Conservation (phyloP, 768 basidiomycete genomes). For the Agaricus bisporus region DNA sequence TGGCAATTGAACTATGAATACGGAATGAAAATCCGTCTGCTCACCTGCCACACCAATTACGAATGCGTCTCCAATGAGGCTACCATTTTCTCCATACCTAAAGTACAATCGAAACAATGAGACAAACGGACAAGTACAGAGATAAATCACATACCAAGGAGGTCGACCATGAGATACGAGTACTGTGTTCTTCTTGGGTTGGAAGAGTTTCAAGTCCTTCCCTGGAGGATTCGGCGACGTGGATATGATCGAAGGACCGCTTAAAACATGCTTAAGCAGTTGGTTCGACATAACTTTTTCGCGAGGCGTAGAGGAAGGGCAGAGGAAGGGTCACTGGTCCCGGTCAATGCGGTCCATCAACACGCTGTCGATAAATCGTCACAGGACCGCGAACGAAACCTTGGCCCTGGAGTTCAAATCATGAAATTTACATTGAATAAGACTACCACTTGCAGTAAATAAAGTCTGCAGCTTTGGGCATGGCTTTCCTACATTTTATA, state of each 20-base stretch:
- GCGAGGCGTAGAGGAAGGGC: background rate
- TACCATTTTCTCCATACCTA: constrained; percentile 78
- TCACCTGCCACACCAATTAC: constrained; percentile 80
- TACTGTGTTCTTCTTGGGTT: constrained; percentile 66
- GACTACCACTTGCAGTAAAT: too few relatives aligned
- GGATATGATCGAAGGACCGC: background rate
- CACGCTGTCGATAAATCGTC: background rate
- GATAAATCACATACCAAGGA: constrained; percentile 53
- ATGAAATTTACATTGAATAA: too few relatives aligned
- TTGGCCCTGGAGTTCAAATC: background rate
- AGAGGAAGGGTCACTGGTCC: background rate
- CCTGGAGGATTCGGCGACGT: constrained; percentile 8
- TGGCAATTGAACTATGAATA: background rate
- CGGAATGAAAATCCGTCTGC: constrained; percentile 12
- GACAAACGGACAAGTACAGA: constrained; percentile 5
- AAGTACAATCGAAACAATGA: background rate
- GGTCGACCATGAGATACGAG: constrained; percentile 81
- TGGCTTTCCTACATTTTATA: too few relatives aligned
- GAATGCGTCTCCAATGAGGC: constrained; percentile 66
- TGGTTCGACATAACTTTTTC: background rate
- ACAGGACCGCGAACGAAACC: background rate
- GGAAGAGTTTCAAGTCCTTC: constrained; percentile 17
- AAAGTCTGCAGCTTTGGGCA: too few relatives aligned
- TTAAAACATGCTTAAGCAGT: constrained; percentile 4
- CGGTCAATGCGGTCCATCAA: background rate